Conservation (phyloP, 2,329 filamentous ascomycete species). For the Neonectria coccinea region DNA sequence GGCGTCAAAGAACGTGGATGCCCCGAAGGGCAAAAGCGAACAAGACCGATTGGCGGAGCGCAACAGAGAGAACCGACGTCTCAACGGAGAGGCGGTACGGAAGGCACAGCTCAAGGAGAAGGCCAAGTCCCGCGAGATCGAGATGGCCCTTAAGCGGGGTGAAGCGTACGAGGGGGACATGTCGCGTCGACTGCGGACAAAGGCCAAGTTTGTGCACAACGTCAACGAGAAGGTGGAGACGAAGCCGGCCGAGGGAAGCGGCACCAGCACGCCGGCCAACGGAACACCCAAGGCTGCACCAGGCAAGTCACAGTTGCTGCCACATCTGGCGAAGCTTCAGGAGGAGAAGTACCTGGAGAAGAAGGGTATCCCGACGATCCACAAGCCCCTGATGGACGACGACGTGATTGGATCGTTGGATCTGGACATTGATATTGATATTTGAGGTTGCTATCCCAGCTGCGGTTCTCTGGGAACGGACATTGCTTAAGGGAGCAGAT, state of each 20-base stretch:
- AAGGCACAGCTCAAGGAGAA: constrained; percentile 89
- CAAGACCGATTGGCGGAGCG: constrained; percentile 86
- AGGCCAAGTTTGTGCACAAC: constrained; percentile 76
- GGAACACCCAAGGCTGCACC: constrained; percentile 63
- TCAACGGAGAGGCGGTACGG: constrained; percentile 90
- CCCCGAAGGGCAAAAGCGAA: constrained; percentile 67
- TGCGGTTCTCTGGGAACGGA: neutral
- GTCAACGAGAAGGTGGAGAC: constrained; percentile 63
- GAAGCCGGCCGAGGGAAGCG: constrained; percentile 62
- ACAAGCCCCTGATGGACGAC: constrained; percentile 87
- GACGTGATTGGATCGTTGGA: constrained; percentile 92
- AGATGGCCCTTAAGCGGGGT: constrained; percentile 71
- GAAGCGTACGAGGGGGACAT: constrained; percentile 70
- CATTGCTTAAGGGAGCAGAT: neutral
- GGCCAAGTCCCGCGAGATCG: constrained; percentile 69
- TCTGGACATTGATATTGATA: constrained; percentile 91
- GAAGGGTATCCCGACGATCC: constrained; percentile 74
- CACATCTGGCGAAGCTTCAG: constrained; percentile 66
- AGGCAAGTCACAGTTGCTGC: constrained; percentile 57
- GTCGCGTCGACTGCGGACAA: constrained; percentile 72
- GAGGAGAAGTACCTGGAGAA: constrained; percentile 66
- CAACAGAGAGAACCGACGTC: constrained; percentile 85
- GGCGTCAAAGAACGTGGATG: constrained; percentile 62
- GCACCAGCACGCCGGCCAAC: constrained; percentile 63
- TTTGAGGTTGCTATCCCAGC: constrained; percentile 57